Base-by-base conservation (phyloP, 139 green algal species). In the Tetraselmis striata region DNA sequence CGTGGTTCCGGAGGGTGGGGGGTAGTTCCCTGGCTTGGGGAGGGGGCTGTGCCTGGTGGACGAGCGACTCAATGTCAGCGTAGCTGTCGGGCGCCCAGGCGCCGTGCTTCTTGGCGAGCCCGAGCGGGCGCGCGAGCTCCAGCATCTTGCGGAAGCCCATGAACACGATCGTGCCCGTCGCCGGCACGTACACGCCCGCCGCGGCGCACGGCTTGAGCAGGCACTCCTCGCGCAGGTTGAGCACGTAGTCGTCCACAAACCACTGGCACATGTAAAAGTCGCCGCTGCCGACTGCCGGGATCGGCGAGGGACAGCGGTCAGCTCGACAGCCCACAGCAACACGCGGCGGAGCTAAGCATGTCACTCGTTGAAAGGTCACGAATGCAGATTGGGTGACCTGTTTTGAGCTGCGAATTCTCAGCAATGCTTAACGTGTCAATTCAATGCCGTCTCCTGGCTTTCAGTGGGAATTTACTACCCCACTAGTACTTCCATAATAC, bases 211-310 rank as follows among this genome's bases (percentile, higher is more conserved):
- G 76, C 76, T 5, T 18, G 5, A 79, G 29, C 29, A 79, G 76
- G 22, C 76, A 79, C 29, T 79, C 76, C 29, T 79, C 29, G 29
- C 29, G 29, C 76, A 79, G 29, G 76, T 79, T 31, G 11, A 79
- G 29, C 76, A 79, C 76, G 29, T n/a, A 79, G 76, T 79, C 76
- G 29, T 79, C 76, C 76, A 79, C 76, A 31, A 79, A 79, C 76
- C 76, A 79, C 29, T 79, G 76, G 22, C 76, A 79, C 29, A 31
- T 31, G 29, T 79, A 79, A 31, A 79, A 79, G 76, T 79, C 76
- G 29, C 76, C 76, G 76, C 76, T 79, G 18, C 76, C 76, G 29
- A 79, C 76, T 67, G 45, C 5, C 11, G 45, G 45, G 5, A 18
- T 18, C n/a, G 11, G 45, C 45, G 18, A 67, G 45, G 45, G 45